These are phyloP conservation scores for Lathyrus tuberosus DNA, from an alignment of 306 rosid species.

Conservation along the genomic window DNA sequence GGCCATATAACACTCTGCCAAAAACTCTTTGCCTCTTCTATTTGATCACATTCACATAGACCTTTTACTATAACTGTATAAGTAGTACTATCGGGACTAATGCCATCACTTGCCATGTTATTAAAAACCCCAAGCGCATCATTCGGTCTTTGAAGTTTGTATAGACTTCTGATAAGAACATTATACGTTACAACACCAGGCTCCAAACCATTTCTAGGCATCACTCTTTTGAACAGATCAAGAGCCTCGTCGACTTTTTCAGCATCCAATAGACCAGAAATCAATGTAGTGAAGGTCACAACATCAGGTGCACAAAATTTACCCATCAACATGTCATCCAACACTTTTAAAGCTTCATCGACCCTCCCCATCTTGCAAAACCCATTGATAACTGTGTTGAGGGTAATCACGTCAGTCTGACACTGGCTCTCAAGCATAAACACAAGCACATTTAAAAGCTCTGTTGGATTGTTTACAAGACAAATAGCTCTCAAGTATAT, in stretches of 20 bases:
- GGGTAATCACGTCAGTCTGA: conserved; percentile 69
- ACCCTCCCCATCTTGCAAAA: conserved; percentile 80
- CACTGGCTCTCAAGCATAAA: conserved; percentile 73
- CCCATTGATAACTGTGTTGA: conserved; percentile 76
- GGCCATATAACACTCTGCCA: conserved; percentile 92
- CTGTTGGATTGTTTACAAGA: conserved; percentile 64
- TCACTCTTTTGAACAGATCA: conserved; percentile 47
- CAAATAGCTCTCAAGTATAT: conserved; percentile 80
- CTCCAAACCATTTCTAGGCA: conserved; percentile 61
- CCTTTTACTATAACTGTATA: conserved; percentile 70
- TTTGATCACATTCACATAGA: conserved; percentile 54
- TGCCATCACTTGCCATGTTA: conserved; percentile 53
- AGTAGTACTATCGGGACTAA: conserved; percentile 58
- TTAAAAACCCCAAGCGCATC: conserved; percentile 56
- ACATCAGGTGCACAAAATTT: conserved; percentile 74
- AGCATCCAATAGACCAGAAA: conserved; percentile 63
- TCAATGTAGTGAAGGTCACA: conserved; percentile 76
- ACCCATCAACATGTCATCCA: conserved; percentile 68
- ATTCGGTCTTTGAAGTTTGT: conserved; percentile 55
- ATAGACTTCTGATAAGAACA: conserved; percentile 66
- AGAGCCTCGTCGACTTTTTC: conserved; percentile 68
- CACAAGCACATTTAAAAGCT: conserved; percentile 73
- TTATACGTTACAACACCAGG: conserved; percentile 79
- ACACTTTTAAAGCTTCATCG: conserved; percentile 69
- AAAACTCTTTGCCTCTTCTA: conserved; percentile 76